Percentiles rank a stretch among this genome's conserved stretches.
phyloP scores from a whole-genome alignment of 108 stramenopile genomes.

The Aureococcus anophagefferens region DNA sequence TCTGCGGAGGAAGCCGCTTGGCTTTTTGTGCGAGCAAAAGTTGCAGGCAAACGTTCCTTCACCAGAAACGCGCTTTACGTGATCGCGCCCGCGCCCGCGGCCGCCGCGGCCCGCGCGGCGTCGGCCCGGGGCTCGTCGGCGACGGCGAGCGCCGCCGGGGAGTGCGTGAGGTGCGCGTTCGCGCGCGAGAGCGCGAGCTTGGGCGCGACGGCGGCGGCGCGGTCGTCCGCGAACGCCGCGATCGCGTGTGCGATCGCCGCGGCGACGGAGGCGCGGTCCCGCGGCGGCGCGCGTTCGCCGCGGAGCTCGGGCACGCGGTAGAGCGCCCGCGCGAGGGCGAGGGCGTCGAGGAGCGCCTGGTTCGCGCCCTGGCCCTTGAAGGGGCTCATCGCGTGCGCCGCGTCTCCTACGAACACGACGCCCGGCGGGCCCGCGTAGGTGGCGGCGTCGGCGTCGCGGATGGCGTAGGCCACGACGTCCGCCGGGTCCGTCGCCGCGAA shows the following conservation, averaged over 20 bases:
- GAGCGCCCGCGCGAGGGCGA: not conserved
- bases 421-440: not conserved
- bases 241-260: not conserved
- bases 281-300: too few relatives aligned
- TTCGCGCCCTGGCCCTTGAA: slow-evolving; percentile 92
- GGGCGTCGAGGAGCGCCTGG: slow-evolving; percentile 68
- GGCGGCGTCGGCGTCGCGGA: not conserved
- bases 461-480: not conserved
- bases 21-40: too few relatives aligned
- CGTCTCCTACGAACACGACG: slow-evolving; percentile 57
- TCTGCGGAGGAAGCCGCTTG: too few relatives aligned
- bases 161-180: not conserved
- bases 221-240: not conserved
- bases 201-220: not conserved
- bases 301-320: not conserved
- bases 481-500: not conserved
- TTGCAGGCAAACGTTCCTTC: too few relatives aligned
- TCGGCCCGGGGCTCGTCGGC: not conserved
- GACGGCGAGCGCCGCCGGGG: not conserved
- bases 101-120: not conserved
- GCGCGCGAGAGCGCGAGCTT: not conserved
- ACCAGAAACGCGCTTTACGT: too few relatives aligned
- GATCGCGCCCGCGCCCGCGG: too few relatives aligned
- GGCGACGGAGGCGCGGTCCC: not conserved
- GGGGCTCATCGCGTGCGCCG: slow-evolving; percentile 71